Percentiles rank a stretch among this genome's conserved stretches.
phyloP scores from a whole-genome alignment of 805 yeast species.

The Spathaspora sp. region DNA sequence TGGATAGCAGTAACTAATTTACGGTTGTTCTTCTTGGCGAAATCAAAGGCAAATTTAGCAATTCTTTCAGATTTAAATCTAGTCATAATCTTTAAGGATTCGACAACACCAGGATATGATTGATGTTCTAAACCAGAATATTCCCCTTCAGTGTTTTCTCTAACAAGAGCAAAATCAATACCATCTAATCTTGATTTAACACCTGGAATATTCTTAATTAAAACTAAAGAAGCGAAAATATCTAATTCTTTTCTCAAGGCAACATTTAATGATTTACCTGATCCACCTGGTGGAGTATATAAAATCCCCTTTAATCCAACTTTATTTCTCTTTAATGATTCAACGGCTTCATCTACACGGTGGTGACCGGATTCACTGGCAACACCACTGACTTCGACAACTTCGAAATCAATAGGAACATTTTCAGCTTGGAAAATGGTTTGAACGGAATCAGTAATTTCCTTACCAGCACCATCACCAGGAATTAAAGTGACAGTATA shows the following conservation, averaged over 20 bases:
- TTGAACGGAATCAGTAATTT: conserved; percentile 90
- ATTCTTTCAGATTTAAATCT: conserved; percentile 93
- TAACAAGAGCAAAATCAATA: conserved; percentile 88
- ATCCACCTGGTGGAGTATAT: conserved; percentile 78
- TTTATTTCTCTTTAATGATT: conserved; percentile 91
- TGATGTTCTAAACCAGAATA: conserved; percentile 98
- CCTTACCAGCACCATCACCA: conserved; percentile 98
- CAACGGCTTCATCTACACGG: conserved; percentile 79
- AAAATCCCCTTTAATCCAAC: conserved; percentile 96
- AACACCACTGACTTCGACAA: conserved; percentile 41
- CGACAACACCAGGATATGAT: conserved; percentile 96
- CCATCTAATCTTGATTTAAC: conserved; percentile 85
- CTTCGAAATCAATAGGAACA: conserved; percentile 93
- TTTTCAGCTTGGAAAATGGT: conserved; percentile 82
- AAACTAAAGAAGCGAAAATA: conserved; percentile 91
- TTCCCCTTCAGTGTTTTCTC: conserved; percentile 99
- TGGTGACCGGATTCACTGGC: conserved; percentile 51
- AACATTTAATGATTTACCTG: conserved; percentile 86
- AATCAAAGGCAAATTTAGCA: conserved; percentile 95
- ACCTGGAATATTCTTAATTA: conserved; percentile 92
- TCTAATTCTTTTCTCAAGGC: conserved; percentile 96
- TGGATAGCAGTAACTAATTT: conserved; percentile 93
- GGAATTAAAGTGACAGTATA: conserved; percentile 94
- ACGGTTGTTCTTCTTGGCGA: conserved; percentile 89
- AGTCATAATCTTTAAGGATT: conserved; percentile 92